Evolutionary conservation across 768 basidiomycete genomes (phyloP), one percentile per base, ranked within the genome.

Genomic region (Leccinum obscurum): DNA sequence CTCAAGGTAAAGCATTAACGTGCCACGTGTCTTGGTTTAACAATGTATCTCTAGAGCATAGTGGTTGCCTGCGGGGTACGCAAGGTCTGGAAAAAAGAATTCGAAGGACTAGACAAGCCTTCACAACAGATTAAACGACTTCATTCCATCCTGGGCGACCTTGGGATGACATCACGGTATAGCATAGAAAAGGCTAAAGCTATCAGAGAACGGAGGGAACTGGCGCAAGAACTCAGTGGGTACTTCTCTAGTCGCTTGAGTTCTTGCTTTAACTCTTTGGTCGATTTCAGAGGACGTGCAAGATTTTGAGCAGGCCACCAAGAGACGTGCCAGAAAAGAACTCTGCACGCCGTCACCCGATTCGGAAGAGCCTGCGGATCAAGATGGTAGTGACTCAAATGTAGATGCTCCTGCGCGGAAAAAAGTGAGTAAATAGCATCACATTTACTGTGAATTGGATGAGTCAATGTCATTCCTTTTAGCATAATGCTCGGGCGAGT

Each of bases 141-240:
- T 35, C 85, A 83, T 58, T 77, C 81, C 59, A 86, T 89, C 13
- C 78, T 94, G 8, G 68, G 77, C 26, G 88, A 87, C 4, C 78
- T 94, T 32, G 93, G 93, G 1, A 95, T 95, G 92, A 83, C 78
- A 0, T 90, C 90, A 1, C 82, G 88, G 24, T 77, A 87, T 68
- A 93, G 85, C 61, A 66, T 92, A 67, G 92, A 92, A 56, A 89
- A 95, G 74, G 94, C 93, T 4, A 90, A 84, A 65, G 76, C 78
- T 3, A 89, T 95, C 65, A 88, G 81, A 61, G 83, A 79, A 71
- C 83, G 83, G 68, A 78, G 92, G 50, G 95, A 95, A 70, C 70
- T 93, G 6, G 88, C 83, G 24, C 79, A 91, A 60, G 92, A 95
- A 68, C 79, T 94, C 20, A 82, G 93, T 95, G 64, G 34, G 84